Evolutionary conservation across 768 basidiomycete species (phyloP).

Genomic region (Phylloporus scabripes): DNA sequence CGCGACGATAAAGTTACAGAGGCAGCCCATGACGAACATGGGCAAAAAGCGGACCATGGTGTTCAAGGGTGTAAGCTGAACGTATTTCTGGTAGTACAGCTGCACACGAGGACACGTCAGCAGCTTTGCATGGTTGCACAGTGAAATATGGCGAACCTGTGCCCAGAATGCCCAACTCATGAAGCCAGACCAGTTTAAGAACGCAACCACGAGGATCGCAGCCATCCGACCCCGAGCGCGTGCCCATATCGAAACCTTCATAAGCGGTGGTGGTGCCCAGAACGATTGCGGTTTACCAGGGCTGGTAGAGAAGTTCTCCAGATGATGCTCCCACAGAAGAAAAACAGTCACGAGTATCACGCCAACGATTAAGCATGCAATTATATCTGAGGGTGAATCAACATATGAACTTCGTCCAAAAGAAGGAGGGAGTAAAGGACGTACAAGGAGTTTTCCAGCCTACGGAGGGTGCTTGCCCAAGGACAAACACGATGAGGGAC

Average conservation of each 20-base stretch:
- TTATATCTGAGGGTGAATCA: constrained; percentile 49
- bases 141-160: constrained; percentile 26
- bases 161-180: constrained; percentile 49
- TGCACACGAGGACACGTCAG: constrained; percentile 21
- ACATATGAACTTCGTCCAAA: constrained; percentile 17
- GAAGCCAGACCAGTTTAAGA: constrained; percentile 59
- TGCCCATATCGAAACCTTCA: constrained; percentile 58
- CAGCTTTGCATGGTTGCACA: background rate
- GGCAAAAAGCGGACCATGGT: constrained; percentile 66
- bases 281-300: constrained; percentile 19
- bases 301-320: constrained; percentile 36
- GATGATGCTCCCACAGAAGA: constrained; percentile 57
- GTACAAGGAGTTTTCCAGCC: constrained; percentile 58
- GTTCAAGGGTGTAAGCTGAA: constrained; percentile 45
- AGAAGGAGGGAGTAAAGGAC: constrained; percentile 11
- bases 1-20: constrained; percentile 63
- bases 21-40: constrained; percentile 59
- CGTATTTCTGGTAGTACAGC: constrained; percentile 71
- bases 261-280: constrained; percentile 53
- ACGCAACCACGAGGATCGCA: constrained; percentile 57
- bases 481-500: constrained; percentile 65
- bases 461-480: constrained; percentile 62
- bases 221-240: constrained; percentile 59
- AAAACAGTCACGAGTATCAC: constrained; percentile 52
- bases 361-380: constrained; percentile 60